Base-by-base conservation (phyloP, 1,139 yeast species). In the Scheffersomyces quercinus region DNA sequence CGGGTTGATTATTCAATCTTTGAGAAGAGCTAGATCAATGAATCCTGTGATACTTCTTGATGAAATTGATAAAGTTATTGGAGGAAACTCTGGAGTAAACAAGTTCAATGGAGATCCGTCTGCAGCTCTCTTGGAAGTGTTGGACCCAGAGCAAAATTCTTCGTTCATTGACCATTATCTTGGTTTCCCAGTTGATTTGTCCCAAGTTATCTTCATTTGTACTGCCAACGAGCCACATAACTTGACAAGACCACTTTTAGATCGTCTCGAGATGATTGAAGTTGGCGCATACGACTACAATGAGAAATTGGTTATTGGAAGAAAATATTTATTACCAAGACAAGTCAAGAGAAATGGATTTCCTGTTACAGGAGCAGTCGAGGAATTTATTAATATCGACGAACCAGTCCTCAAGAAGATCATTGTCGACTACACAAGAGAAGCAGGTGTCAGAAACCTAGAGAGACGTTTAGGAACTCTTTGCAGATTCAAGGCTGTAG, bases 11-110 rank as follows among this genome's bases (percentile, higher is more conserved):
- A 77, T 88, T 26, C 95, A 86, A 66, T 86, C 95, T 0, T 68
- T 90, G 43, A 76, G 95, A 47, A 86, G 86, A 55, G 81, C 91
- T 1, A 81, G 89, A 32, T 77, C 88, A 0, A 84, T 85, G 85
- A 89, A 89, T 57, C 97, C 97, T 0, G 88, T 90, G n/a, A 87
- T 90, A 47, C 70, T 90, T 42, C 72, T 90, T 43, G 97, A 90
- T 64, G 97, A 90, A 62, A 84, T 90, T 50, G 97, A 90, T 65
- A 90, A 90, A 64, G 82, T 91, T 5, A 77, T 84, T 43, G 83
- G 83, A 13, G 87, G 85, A 1, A 47, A 47, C 15, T 73, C 62
- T 51, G 73, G 74, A 20, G 78, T 68, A 3, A 72, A 72, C 32
- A 72, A 75, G 47, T 65, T 76, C 39, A 88, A 86, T 54, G 97